phyloP scores from a whole-genome alignment of 2,329 filamentous ascomycete species.

The Paradendryphiella salina region DNA sequence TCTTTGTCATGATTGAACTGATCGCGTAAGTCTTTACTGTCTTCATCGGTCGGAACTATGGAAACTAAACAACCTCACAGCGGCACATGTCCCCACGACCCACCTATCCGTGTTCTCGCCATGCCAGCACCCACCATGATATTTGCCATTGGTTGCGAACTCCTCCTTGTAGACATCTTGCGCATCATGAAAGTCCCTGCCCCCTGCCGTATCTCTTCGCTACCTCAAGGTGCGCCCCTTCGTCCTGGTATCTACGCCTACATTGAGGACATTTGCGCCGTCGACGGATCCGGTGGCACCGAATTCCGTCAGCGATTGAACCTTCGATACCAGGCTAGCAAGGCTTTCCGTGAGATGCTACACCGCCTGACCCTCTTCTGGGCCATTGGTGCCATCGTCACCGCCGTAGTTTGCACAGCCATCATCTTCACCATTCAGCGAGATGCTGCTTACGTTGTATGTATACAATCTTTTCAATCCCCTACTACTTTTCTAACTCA shows the following conservation, averaged over 20 bases:
- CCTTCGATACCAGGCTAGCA: slow-evolving; percentile 57
- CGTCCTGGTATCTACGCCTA: slow-evolving; percentile 59
- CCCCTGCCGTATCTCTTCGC: slow-evolving; percentile 57
- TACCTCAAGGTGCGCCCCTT: slow-evolving; percentile 55
- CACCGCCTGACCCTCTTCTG: slow-evolving; percentile 58
- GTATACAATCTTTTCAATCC: slow-evolving; percentile 15
- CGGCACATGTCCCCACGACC: slow-evolving; percentile 53
- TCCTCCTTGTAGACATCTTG: slow-evolving; percentile 55
- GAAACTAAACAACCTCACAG: slow-evolving; percentile 28
- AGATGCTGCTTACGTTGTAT: slow-evolving; percentile 54
- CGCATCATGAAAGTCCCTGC: slow-evolving; percentile 52
- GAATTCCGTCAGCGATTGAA: slow-evolving; percentile 58
- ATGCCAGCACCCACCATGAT: slow-evolving; percentile 58
- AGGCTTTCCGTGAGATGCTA: slow-evolving; percentile 58
- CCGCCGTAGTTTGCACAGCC: slow-evolving; percentile 49
- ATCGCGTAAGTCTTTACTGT: slow-evolving; percentile 50
- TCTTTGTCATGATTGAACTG: slow-evolving; percentile 61
- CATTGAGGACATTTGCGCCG: slow-evolving; percentile 59
- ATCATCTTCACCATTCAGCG: slow-evolving; percentile 54
- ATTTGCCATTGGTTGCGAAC: slow-evolving; percentile 56
- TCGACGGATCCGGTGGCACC: slow-evolving; percentile 58
- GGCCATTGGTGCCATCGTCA: slow-evolving; percentile 52
- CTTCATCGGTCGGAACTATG: background rate
- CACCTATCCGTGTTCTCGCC: slow-evolving; percentile 57
- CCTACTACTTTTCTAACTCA: slow-evolving; percentile 13